A percentile compares a stretch with the other conserved stretches of the same genome.
These are phyloP conservation scores for Hypomontagnella submonticulosa DNA, from an alignment of 495 filamentous ascomycete species.

Conservation along the genomic window DNA sequence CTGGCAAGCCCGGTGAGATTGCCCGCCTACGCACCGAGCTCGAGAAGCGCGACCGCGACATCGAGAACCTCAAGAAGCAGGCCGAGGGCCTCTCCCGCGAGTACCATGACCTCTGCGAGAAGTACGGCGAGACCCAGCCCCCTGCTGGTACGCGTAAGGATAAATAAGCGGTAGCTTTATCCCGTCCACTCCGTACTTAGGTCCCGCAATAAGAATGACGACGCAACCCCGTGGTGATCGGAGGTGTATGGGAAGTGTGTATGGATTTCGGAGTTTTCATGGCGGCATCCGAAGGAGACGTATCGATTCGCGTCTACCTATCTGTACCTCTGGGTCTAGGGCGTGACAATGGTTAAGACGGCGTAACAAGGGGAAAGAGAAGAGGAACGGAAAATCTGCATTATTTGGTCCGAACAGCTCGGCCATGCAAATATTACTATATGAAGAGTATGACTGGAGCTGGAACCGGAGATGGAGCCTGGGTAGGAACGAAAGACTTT, in stretches of 20 bases:
- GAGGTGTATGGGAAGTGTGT: neutral
- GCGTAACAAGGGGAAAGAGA: too few relatives aligned
- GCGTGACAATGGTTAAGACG: too few relatives aligned
- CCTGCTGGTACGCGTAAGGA: conserved; percentile 73
- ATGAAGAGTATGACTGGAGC: too few relatives aligned
- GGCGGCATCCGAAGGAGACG: neutral
- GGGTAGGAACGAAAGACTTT: too few relatives aligned
- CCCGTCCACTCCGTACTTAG: neutral
- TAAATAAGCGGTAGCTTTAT: conserved; percentile 54
- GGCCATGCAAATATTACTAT: too few relatives aligned
- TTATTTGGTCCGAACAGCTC: too few relatives aligned
- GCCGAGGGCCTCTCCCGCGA: conserved; percentile 77
- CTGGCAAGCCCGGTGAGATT: conserved; percentile 68
- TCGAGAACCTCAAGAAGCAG: conserved; percentile 88
- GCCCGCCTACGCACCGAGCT: conserved; percentile 74
- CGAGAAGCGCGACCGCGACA: conserved; percentile 75
- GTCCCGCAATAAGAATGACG: neutral
- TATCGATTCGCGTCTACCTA: neutral
- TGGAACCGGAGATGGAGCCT: too few relatives aligned
- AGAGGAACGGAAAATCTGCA: too few relatives aligned
- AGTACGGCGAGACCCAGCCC: conserved; percentile 68
- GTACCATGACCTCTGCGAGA: conserved; percentile 85
- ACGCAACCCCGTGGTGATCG: neutral
- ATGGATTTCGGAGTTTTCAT: too few relatives aligned
- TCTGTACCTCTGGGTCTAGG: too few relatives aligned